A percentile compares a stretch with the other conserved stretches of the same genome.
These are phyloP conservation scores for Wolfiporia cocos DNA, from an alignment of 1,284 basidiomycete species.

Conservation along the genomic window DNA sequence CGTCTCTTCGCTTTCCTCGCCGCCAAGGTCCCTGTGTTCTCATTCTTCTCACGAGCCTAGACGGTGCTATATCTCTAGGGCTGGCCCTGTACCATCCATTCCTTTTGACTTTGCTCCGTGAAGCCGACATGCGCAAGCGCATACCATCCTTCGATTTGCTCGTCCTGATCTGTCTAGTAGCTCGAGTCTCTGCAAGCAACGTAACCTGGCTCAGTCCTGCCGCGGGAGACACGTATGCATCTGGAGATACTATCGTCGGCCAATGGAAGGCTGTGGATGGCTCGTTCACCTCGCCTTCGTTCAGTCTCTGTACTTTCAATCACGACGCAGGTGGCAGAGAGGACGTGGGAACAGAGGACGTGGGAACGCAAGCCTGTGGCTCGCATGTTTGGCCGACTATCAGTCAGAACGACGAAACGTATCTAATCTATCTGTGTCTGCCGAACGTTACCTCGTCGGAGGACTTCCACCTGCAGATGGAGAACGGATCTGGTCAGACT, in stretches of 20 bases:
- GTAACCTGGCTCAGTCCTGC: slow-evolving; percentile 26
- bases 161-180: background rate
- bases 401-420: slow-evolving; percentile 27
- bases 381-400: slow-evolving; percentile 32
- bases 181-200: slow-evolving; percentile 3
- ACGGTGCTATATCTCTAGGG: slow-evolving; percentile 4
- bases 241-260: slow-evolving; percentile 26
- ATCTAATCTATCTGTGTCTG: slow-evolving; percentile 24
- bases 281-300: slow-evolving; percentile 21
- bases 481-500: slow-evolving; percentile 31
- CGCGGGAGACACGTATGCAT: slow-evolving; percentile 21
- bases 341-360: background rate
- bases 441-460: slow-evolving; percentile 26
- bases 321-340: background rate
- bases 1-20: background rate
- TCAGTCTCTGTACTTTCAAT: slow-evolving; percentile 19
- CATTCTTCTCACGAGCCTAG: slow-evolving; percentile 1
- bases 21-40: background rate
- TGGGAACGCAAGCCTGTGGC: slow-evolving; percentile 32
- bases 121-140: slow-evolving; percentile 8
- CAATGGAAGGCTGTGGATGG: slow-evolving; percentile 19
- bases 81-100: slow-evolving; percentile 8
- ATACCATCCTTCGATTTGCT: slow-evolving; percentile 1
- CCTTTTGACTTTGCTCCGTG: background rate
- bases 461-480: slow-evolving; percentile 33